Percentiles rank a stretch among this genome's conserved stretches.
Evolutionary conservation across 345 rosid species (phyloP).

Genomic region (Salix viminalis): DNA sequence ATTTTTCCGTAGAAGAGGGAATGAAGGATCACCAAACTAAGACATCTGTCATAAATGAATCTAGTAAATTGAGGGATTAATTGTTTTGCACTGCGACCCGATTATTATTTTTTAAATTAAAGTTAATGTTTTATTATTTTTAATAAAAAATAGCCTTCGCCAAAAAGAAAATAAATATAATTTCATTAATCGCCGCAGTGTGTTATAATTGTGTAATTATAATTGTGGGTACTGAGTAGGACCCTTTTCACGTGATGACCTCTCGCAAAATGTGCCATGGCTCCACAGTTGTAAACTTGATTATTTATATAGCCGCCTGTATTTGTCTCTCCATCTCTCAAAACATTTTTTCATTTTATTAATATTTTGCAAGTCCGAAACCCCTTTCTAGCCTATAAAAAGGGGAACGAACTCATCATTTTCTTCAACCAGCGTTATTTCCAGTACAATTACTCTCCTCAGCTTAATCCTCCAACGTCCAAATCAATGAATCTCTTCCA

Average conservation of each 20-base stretch:
- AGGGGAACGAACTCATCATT: not conserved
- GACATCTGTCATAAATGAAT: too few relatives aligned
- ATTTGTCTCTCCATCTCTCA: not conserved
- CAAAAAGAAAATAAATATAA: too few relatives aligned
- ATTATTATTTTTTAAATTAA: too few relatives aligned
- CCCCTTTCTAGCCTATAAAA: not conserved
- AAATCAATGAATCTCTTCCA: conserved; percentile 25
- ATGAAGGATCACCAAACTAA: not conserved
- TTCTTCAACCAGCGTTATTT: not conserved
- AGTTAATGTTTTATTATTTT: too few relatives aligned
- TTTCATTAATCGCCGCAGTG: too few relatives aligned
- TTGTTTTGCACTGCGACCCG: too few relatives aligned
- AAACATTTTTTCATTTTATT: too few relatives aligned
- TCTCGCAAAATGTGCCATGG: not conserved
- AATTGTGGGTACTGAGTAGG: not conserved
- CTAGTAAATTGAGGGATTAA: too few relatives aligned
- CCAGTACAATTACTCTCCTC: not conserved
- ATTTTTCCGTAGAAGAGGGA: not conserved
- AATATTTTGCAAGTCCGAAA: not conserved
- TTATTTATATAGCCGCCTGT: conserved; percentile 16
- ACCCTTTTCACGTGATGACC: conserved; percentile 25
- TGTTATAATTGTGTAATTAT: not conserved
- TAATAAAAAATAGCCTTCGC: too few relatives aligned
- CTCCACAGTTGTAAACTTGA: not conserved
- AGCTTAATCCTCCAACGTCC: not conserved